Conservation (phyloP, 2,329 filamentous ascomycete species). For the Phaeophleospora eucalypticola region DNA sequence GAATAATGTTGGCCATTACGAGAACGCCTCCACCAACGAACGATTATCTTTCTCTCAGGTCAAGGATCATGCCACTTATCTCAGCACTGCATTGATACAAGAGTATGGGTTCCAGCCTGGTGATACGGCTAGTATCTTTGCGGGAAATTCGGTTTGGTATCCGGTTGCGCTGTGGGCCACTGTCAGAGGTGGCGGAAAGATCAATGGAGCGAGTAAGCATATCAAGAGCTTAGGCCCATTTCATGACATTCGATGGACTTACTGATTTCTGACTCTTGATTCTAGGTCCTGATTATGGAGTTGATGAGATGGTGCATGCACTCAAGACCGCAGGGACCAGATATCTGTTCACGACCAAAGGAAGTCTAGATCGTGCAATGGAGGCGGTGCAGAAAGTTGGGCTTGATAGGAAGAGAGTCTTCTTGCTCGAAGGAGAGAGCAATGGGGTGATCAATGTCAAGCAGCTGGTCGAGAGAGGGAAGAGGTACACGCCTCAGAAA, state of each 20-base stretch:
- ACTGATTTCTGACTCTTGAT: too few species aligned
- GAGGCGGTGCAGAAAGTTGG: slow-evolving; percentile 52
- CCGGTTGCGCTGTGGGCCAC: slow-evolving; percentile 59
- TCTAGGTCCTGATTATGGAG: slow-evolving; percentile 51
- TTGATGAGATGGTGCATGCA: slow-evolving; percentile 62
- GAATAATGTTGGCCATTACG: slow-evolving; percentile 46
- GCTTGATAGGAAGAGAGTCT: slow-evolving; percentile 46
- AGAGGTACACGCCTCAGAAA: slow-evolving; percentile 37
- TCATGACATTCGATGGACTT: background rate
- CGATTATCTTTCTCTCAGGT: slow-evolving; percentile 54
- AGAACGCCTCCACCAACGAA: slow-evolving; percentile 56
- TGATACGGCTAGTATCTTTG: slow-evolving; percentile 57
- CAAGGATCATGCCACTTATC: slow-evolving; percentile 52
- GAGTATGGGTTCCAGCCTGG: slow-evolving; percentile 50
- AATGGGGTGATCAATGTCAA: slow-evolving; percentile 44
- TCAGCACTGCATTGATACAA: slow-evolving; percentile 57
- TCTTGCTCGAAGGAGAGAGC: slow-evolving; percentile 51
- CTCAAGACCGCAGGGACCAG: slow-evolving; percentile 54
- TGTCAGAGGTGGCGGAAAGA: slow-evolving; percentile 35
- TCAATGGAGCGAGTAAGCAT: background rate
- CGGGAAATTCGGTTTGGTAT: slow-evolving; percentile 62
- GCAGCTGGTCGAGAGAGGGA: slow-evolving; percentile 40
- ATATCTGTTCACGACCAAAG: slow-evolving; percentile 53
- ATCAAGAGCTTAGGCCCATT: too few species aligned
- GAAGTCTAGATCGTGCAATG: slow-evolving; percentile 50